Evolutionary conservation across 805 yeast genomes (phyloP).

Genomic region (Candida nonsorbophila): DNA sequence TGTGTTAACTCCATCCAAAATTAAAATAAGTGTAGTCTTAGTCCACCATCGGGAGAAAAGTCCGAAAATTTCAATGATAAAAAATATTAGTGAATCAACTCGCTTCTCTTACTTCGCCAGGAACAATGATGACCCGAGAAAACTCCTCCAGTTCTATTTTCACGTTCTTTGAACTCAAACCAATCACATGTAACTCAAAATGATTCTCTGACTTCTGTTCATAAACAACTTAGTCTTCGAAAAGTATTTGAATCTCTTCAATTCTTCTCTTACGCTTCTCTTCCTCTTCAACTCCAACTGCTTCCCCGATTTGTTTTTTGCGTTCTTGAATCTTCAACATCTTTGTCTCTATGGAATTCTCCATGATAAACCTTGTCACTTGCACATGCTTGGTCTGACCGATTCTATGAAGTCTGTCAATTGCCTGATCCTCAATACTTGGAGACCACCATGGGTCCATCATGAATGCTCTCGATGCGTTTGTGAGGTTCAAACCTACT

Average conservation of each 20-base stretch:
- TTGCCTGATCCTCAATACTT: conserved; percentile 85
- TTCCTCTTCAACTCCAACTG: conserved; percentile 69
- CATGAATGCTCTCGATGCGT: conserved; percentile 79
- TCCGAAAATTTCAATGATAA: too few relatives aligned
- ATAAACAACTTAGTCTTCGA: conserved; percentile 35
- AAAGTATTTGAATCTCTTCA: conserved; percentile 66
- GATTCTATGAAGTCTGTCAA: conserved; percentile 85
- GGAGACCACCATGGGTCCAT: conserved; percentile 99
- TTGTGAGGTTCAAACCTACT: conserved; percentile 82
- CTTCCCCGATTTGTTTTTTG: conserved; percentile 76
- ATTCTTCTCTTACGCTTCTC: conserved; percentile 64
- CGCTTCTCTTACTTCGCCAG: too few relatives aligned
- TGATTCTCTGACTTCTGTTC: not conserved
- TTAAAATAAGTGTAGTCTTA: too few relatives aligned
- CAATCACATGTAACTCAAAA: too few relatives aligned
- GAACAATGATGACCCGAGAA: too few relatives aligned
- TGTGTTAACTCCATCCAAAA: too few relatives aligned
- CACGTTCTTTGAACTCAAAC: too few relatives aligned
- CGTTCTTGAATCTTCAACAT: conserved; percentile 86
- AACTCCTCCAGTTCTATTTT: too few relatives aligned
- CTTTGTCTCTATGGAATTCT: conserved; percentile 78
- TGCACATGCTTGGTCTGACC: conserved; percentile 75
- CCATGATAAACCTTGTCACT: conserved; percentile 76
- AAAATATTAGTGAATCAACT: too few relatives aligned
- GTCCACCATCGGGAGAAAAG: too few relatives aligned